Base-by-base conservation (phyloP, 176 grass and related monocot genomes). In the Saccharum officinarum region DNA sequence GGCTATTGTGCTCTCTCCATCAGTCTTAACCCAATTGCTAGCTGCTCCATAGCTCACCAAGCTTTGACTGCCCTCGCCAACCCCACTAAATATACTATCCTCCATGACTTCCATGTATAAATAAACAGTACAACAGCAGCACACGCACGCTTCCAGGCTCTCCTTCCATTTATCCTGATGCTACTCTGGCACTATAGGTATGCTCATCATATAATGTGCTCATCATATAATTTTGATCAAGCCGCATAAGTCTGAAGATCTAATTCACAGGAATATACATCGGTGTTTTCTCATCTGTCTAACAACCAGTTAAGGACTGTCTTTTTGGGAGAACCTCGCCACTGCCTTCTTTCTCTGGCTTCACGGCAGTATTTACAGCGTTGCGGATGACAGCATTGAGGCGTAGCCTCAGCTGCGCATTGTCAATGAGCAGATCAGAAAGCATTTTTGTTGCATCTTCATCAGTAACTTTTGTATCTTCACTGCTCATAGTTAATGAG, bases 291-390 rank as follows among this genome's bases (percentile, higher is more conserved):
- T 82, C 77, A 95, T 92, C 90, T 92, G 69, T 95, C 88, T 80
- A 98, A 71, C 75, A 95, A 88, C 80, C 97, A 94, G 45, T 94
- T 91, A 59, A 98, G 90, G 59, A 98, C 93, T 12, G 91, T 96
- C 87, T 87, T 94, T 73, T 78, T 93, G 0, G 86, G 37, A 91
- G 81, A 25, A 67, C 73, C 86, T 90, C 97, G 4, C 87, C 75
- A 10, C 52, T 79, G 26, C 87, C 92, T 86, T 92, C 93, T 71
- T 85, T 94, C 84, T 91, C 94, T 36, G 84, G 87, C 69, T 92
- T 99, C n/a, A 47, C 60, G 10, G 84, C 33, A 1, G 87, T 91
- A 84, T 55, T 92, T 83, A 99, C 59, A 15, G 90, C 88, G 10
- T 47, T 91, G 30, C 90, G 87, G 69, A 87, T 94, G 52, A 97